Conservation (phyloP, 257 asterid genomes). For the Nicotiana benthamiana region DNA sequence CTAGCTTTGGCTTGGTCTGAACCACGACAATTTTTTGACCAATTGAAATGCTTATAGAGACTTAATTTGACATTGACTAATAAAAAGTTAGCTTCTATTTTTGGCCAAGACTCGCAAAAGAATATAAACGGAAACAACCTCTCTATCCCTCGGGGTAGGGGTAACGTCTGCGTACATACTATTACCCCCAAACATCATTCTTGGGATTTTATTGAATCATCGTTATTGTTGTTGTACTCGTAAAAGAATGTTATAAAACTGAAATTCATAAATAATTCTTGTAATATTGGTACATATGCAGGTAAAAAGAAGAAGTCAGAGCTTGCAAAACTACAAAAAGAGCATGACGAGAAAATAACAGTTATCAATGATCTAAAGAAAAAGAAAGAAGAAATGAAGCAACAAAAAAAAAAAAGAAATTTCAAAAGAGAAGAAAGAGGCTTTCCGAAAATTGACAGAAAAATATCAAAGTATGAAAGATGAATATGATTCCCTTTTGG, state of each 20-base stretch:
- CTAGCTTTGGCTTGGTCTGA: neutral
- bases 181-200: no score
- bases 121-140: neutral
- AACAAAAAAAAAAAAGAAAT: neutral
- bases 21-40: neutral
- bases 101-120: neutral
- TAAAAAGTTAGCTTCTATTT: neutral
- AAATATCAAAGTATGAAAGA: constrained; percentile 5
- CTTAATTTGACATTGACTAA: neutral
- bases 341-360: neutral
- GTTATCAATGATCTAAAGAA: constrained; percentile 1
- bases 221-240: no score
- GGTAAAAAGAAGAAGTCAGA: neutral
- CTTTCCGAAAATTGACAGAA: neutral
- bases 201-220: no score
- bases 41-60: no score
- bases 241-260: neutral
- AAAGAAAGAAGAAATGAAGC: constrained; percentile 8
- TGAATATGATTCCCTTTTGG: constrained; percentile 1
- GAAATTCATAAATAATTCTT: neutral
- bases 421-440: neutral
- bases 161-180: no score
- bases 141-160: no score
- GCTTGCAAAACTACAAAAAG: neutral
- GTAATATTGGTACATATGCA: neutral